Conservation (phyloP, 1,284 basidiomycete species). For the Tremellales sp. region DNA sequence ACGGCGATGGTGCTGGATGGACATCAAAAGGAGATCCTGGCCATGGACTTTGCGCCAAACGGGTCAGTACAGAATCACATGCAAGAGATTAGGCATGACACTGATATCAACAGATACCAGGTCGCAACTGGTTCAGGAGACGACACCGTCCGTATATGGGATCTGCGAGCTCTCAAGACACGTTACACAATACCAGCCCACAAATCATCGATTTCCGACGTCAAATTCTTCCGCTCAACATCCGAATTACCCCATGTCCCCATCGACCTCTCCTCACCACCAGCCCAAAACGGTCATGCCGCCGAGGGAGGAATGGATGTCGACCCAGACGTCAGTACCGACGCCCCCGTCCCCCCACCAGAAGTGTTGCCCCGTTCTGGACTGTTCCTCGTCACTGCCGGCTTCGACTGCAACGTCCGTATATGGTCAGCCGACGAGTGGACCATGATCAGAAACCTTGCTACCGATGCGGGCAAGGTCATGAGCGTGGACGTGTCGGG, state of each 20-base stretch:
- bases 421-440: slow-evolving; percentile 98
- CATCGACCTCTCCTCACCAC: slow-evolving; percentile 34
- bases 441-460: slow-evolving; percentile 81
- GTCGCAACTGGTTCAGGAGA: slow-evolving; percentile 94
- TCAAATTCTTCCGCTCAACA: slow-evolving; percentile 76
- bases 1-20: slow-evolving; percentile 98
- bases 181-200: slow-evolving; percentile 98
- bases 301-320: slow-evolving; percentile 9
- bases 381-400: slow-evolving; percentile 85
- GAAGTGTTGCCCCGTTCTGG: slow-evolving; percentile 61
- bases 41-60: slow-evolving; percentile 91
- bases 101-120: slow-evolving; percentile 66
- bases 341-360: slow-evolving; percentile 3
- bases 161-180: slow-evolving; percentile 84
- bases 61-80: slow-evolving; percentile 57
- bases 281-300: slow-evolving; percentile 22
- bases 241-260: slow-evolving; percentile 34
- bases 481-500: slow-evolving; percentile 91
- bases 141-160: slow-evolving; percentile 98
- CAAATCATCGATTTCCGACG: slow-evolving; percentile 86
- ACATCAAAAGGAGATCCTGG: slow-evolving; percentile 88
- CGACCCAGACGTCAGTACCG: slow-evolving; percentile 29
- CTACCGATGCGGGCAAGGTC: slow-evolving; percentile 92
- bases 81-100: background rate
- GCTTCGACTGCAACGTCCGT: slow-evolving; percentile 93